Percentiles rank a stretch among this genome's conserved stretches.
Conservation (phyloP, 345 rosid species). For the Euclidium syriacum region DNA sequence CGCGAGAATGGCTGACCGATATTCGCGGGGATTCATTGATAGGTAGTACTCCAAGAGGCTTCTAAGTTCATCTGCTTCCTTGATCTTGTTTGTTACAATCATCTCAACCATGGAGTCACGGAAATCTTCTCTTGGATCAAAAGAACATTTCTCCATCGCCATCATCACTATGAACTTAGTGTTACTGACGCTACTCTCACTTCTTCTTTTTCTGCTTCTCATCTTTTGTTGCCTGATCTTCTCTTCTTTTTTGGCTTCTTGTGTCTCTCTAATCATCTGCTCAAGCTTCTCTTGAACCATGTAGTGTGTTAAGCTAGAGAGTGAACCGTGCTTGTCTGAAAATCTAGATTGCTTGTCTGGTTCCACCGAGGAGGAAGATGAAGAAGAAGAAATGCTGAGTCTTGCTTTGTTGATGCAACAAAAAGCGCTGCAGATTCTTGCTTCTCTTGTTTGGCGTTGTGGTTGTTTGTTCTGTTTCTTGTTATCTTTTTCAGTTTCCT, state of each 20-base stretch:
- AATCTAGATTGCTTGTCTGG: slow-evolving; percentile 21
- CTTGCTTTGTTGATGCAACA: slow-evolving; percentile 64
- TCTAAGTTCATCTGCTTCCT: slow-evolving; percentile 63
- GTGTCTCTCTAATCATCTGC: slow-evolving; percentile 65
- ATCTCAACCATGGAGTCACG: slow-evolving; percentile 76
- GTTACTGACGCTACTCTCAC: slow-evolving; percentile 25
- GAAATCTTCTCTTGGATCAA: slow-evolving; percentile 74
- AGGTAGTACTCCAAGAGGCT: slow-evolving; percentile 75
- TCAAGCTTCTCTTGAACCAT: slow-evolving; percentile 87
- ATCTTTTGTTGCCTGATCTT: slow-evolving; percentile 25
- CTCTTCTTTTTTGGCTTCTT: slow-evolving; percentile 36
- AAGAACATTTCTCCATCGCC: slow-evolving; percentile 77
- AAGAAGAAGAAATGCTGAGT: slow-evolving; percentile 57
- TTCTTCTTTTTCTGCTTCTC: slow-evolving; percentile 30
- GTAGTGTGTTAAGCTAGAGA: slow-evolving; percentile 78
- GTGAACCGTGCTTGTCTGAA: slow-evolving; percentile 40
- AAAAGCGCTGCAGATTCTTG: slow-evolving; percentile 49
- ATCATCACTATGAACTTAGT: slow-evolving; percentile 75
- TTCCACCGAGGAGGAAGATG: slow-evolving; percentile 42
- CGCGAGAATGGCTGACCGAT: slow-evolving; percentile 56
- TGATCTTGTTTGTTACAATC: slow-evolving; percentile 58
- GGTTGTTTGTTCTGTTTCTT: slow-evolving; percentile 8
- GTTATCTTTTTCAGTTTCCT: background rate
- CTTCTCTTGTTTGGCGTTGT: slow-evolving; percentile 23
- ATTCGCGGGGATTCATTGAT: slow-evolving; percentile 66